Conservation (phyloP, 2,329 filamentous ascomycete species). For the Colletotrichum filicis region DNA sequence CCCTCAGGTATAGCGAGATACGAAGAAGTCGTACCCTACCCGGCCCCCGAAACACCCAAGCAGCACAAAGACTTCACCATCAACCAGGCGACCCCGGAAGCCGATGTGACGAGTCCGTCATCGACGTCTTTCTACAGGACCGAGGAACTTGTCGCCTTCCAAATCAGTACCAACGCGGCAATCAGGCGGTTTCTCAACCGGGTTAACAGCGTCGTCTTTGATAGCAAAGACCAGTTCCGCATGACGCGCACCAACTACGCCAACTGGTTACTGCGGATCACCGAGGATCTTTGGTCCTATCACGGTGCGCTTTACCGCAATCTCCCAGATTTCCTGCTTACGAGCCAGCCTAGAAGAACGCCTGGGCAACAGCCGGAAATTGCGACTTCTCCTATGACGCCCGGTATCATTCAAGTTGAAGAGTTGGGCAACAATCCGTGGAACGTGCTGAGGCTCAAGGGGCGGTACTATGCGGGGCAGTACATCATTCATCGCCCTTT, state of each 20-base stretch:
- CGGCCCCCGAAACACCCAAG: constrained; percentile 13
- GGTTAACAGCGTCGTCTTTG: constrained; percentile 44
- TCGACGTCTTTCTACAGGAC: not conserved
- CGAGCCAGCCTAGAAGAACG: constrained; percentile 19
- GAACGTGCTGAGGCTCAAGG: constrained; percentile 43
- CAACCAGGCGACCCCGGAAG: not conserved
- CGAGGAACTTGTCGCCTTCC: constrained; percentile 44
- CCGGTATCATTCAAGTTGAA: constrained; percentile 27
- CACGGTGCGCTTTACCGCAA: constrained; percentile 43
- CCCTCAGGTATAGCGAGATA: constrained; percentile 44
- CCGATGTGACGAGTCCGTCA: not conserved
- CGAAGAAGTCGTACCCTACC: constrained; percentile 43
- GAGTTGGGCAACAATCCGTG: constrained; percentile 42
- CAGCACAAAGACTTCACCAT: not conserved
- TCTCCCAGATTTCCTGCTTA: constrained; percentile 40
- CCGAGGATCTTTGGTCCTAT: constrained; percentile 41
- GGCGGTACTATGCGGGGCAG: constrained; percentile 43
- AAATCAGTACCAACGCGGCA: constrained; percentile 45
- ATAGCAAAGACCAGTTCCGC: constrained; percentile 40
- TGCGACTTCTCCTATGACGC: constrained; percentile 11
- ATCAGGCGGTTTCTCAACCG: constrained; percentile 44
- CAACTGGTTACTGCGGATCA: constrained; percentile 41
- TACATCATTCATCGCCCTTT: constrained; percentile 46
- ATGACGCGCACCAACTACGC: constrained; percentile 38
- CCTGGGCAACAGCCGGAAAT: not conserved